Evolutionary conservation across 2,329 filamentous ascomycete genomes (phyloP), one percentile per base, ranked within the genome.

Genomic region (Huntiella moniliformis): DNA sequence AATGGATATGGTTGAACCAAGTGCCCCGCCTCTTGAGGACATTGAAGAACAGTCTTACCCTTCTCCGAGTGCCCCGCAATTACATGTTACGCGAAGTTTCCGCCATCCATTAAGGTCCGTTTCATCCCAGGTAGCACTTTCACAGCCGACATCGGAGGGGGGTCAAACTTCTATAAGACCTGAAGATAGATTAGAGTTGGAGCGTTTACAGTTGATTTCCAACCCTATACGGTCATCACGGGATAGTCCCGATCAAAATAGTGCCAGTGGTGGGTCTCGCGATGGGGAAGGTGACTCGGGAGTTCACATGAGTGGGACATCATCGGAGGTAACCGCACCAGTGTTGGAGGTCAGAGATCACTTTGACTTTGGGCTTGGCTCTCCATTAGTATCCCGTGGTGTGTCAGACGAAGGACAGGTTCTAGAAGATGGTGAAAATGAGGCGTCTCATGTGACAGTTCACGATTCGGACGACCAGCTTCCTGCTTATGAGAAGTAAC

Each of bases 151-250:
- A 31, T 39, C 18, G 4, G 22, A 39, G 7, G n/a, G 15, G 12
- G 15, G n/a, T 32, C 43, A 22, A 15, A 11, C 22, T n/a, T 39
- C 50, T 15, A 34, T 44, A 2, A 28, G 33, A 13, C 11, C 61
- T 11, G 82, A 91, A 46, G 87, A 92, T 58, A 91, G 92, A 58
- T 76, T 79, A 53, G 84, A 92, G 57, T 63, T 85, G 5, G 81
- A 87, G 57, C 67, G 77, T 15, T 70, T 65, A 47, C 66, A 77
- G 34, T 59, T 83, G n/a, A 63, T 81, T 50, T 63, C 1, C 22
- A 28, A 28, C 22, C 22, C 22, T 28, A 28, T 28, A 28, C 7
- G 22, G 22, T 28, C 7, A 28, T 28, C 22, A 28, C 22, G 22
- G 22, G 22, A 28, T 28, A 28, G 22, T 28, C 22, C 22, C 22